Evolutionary conservation across 805 yeast species (phyloP), one percentile per base, ranked within the genome.

Genomic region (Barnettozyma vustinii): DNA sequence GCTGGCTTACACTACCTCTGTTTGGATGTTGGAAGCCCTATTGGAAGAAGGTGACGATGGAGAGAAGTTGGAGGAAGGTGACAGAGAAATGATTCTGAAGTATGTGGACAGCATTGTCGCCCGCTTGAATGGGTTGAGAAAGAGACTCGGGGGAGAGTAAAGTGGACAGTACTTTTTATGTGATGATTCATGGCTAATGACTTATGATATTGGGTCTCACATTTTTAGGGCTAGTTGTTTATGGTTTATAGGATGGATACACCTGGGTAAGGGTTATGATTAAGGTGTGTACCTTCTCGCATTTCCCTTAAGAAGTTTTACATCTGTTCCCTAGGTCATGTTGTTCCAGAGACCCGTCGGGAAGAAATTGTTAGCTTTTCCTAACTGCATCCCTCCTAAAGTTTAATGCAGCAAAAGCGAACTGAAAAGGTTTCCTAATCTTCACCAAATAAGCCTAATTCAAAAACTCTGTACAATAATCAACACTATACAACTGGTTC

Each of bases 1-100:
- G 66, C 68, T 87, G 50, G 86, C 92, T 9, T 92, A 92, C 64
- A 87, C 95, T 4, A 88, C 96, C 0, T 83, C 97, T 0, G 79
- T 92, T 46, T 92, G 97, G 97, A 89, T 92, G 97, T 71, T 92
- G 60, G 95, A 89, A 62, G 89, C 96, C 1, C 70, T 92, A 25
- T 66, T 90, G 47, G 92, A 85, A 51, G 65, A 68, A 33, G 71
- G 67, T 27, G 60, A 55, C 12, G 70, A 65, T 44, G 45, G 42
- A 21, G 65, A 60, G 35, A 75, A 65, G 51, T 70, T 91, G 50
- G 95, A 87, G 59, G 76, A 72, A 5, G 88, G 83, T 44, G 98
- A 92, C 64, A 71, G 71, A 45, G 77, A 74, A 40, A 84, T 87
- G 66, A 88, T 92, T 45, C 88, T 84, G 62, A 81, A 81, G 65